Evolutionary conservation across 164 flowering plant species (phyloP).

Genomic region (Echeveria elegans): DNA sequence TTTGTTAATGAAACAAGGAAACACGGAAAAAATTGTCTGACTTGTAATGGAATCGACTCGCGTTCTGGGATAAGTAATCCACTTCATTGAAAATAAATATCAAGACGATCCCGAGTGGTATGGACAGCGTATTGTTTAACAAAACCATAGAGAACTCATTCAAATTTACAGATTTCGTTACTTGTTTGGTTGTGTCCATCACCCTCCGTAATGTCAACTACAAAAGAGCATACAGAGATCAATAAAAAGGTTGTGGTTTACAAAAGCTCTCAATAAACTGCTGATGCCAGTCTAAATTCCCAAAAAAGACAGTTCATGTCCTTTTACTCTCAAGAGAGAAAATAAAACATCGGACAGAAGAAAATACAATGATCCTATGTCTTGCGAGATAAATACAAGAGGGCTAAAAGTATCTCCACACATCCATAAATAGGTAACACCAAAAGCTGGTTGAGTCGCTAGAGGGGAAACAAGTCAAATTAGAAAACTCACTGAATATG

Average conservation of each 20-base stretch:
- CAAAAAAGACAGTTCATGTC: neutral
- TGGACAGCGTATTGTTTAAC: slow-evolving; percentile 83
- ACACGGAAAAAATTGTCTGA: too few relatives aligned
- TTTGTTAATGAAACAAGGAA: too few relatives aligned
- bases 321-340: neutral
- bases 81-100: slow-evolving; percentile 69
- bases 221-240: neutral
- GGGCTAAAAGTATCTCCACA: neutral
- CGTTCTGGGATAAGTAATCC: slow-evolving; percentile 73
- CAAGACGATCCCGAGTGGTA: slow-evolving; percentile 82
- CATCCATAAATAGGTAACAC: neutral
- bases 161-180: slow-evolving; percentile 80
- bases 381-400: neutral
- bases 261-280: neutral
- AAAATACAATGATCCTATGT: neutral
- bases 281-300: neutral
- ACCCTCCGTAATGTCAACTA: slow-evolving; percentile 85
- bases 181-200: slow-evolving; percentile 97
- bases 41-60: too few relatives aligned
- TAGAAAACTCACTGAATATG: slow-evolving; percentile 65
- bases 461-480: neutral
- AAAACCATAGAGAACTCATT: slow-evolving; percentile 96
- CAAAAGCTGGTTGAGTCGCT: neutral
- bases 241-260: neutral
- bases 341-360: neutral